Base-by-base conservation (phyloP, 2,329 filamentous ascomycete genomes). In the Ophiostoma fasciatum region DNA sequence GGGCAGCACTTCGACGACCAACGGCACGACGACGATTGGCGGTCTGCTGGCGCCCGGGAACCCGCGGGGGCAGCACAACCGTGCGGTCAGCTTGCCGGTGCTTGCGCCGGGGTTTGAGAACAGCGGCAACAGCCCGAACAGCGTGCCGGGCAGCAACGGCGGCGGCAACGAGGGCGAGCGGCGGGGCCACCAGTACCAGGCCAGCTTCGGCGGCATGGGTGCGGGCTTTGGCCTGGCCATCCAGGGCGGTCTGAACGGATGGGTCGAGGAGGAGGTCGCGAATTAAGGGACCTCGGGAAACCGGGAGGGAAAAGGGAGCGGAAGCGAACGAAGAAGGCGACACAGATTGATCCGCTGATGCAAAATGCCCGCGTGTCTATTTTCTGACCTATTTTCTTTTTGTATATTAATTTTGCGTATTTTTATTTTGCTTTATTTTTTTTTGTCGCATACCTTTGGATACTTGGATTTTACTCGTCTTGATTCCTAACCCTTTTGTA, bases 41-140 rank as follows among this genome's bases (percentile, higher is more conserved):
- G 80, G 82, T 7, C 70, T 92, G 26, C 68, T 90, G 34, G 79
- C 82, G 3, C 82, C 82, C 3, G 74, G 73, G 35, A 77, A 72
- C 37, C 54, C 60, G 12, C 66, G 74, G 23, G 62, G 67, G 22
- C 70, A 71, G 43, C 74, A 78, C 56, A 88, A 74, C 51, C 78
- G 90, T 26, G 85, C 90, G 23, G 84, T 94, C 41, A 94, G 85
- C 54, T 63, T 98, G 50, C 90, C 90, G 2, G 74, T 70, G 5
- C 66, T 80, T 36, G 74, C 71, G 1, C 71, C 73, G 14, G 71
- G 69, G 13, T 72, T 74, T 37, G 70, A 76, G 54, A 75, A 75
- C 36, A 68, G 69, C 29, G 64, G 63, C 37, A 65, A 59, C 43
- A 68, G 64, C 53, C 62, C 63, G 28, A 62, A 60, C 48, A 63